Evolutionary conservation across 2,329 filamentous ascomycete species (phyloP).

Genomic region (Venturia pyrina): DNA sequence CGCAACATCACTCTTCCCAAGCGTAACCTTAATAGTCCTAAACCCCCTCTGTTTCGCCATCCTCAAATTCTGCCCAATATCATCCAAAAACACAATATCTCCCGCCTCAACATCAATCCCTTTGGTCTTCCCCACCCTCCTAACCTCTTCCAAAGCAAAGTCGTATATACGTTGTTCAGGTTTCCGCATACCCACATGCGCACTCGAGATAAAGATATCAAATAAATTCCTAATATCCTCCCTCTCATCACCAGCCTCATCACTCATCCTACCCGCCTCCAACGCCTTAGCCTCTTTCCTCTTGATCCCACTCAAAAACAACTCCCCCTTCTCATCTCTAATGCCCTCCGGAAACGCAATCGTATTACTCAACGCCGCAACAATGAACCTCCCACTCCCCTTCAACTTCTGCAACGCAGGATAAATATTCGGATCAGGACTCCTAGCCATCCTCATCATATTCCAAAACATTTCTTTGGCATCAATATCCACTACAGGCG

Average conservation of each 20-base stretch:
- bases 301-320: conserved; percentile 27
- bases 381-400: conserved; percentile 45
- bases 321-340: conserved; percentile 44
- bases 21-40: conserved; percentile 70
- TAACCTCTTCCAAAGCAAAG: conserved; percentile 56
- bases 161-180: conserved; percentile 76
- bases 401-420: conserved; percentile 66
- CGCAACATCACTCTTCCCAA: conserved; percentile 70
- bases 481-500: conserved; percentile 63
- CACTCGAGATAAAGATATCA: conserved; percentile 71
- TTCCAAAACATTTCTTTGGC: conserved; percentile 73
- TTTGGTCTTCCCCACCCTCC: conserved; percentile 43
- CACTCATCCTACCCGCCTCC: background rate
- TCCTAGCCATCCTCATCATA: conserved; percentile 70
- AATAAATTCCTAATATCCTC: conserved; percentile 58
- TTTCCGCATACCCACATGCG: conserved; percentile 79
- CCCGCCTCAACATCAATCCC: conserved; percentile 44
- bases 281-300: conserved; percentile 24
- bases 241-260: conserved; percentile 2
- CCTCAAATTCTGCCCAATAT: conserved; percentile 90
- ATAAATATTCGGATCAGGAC: conserved; percentile 78
- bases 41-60: conserved; percentile 65
- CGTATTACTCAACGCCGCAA: conserved; percentile 85
- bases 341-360: conserved; percentile 74
- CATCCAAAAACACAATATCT: conserved; percentile 81